phyloP scores from a whole-genome alignment of 2,329 filamentous ascomycete species.

The Scortechinia acanthostroma region DNA sequence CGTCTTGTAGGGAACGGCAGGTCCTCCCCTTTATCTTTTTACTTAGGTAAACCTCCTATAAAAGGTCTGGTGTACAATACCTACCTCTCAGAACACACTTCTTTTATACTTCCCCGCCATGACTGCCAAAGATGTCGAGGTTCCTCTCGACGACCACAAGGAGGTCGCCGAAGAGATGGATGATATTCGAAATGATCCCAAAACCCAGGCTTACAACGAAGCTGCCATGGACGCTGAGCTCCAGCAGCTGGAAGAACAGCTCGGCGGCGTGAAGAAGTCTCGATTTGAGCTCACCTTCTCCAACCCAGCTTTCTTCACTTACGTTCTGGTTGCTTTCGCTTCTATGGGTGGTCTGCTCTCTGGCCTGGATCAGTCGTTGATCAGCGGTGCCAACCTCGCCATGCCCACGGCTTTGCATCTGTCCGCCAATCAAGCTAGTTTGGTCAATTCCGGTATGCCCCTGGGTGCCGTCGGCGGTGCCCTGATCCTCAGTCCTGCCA shows the following conservation, averaged over 20 bases:
- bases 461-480: constrained; percentile 67
- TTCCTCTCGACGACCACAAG: not conserved
- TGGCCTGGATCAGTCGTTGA: constrained; percentile 67
- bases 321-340: constrained; percentile 63
- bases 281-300: constrained; percentile 49
- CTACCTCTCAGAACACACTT: no score
- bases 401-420: constrained; percentile 52
- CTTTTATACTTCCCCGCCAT: no score
- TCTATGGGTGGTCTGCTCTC: constrained; percentile 69
- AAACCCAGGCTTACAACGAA: not conserved
- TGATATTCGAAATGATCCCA: not conserved
- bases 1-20: no score
- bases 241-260: not conserved
- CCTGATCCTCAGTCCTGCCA: constrained; percentile 56
- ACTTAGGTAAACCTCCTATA: no score
- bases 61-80: no score
- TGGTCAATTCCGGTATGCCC: constrained; percentile 67
- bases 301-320: constrained; percentile 61
- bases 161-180: not conserved
- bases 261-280: constrained; percentile 16
- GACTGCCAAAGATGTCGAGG: constrained; percentile 1
- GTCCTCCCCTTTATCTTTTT: no score
- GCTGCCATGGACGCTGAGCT: not conserved
- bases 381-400: constrained; percentile 64
- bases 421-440: constrained; percentile 44